Base-by-base conservation (phyloP, 2,329 filamentous ascomycete species). In the Onygenales sp. region DNA sequence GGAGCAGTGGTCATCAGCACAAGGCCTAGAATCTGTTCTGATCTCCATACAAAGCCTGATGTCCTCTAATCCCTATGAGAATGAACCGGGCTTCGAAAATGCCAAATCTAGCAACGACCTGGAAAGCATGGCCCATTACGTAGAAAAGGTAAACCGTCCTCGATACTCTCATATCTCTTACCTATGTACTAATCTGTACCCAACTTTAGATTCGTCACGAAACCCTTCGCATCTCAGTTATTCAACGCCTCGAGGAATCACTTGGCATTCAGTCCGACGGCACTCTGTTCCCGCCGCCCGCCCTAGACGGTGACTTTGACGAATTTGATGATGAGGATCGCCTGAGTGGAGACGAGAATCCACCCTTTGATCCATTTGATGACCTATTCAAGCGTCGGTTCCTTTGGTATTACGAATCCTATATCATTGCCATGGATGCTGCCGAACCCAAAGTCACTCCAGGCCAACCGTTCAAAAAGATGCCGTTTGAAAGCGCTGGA, bases 31-130 rank as follows among this genome's bases (percentile, higher is more conserved):
- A 68, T 97, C 92, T 0, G 89, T 97, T 48, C 72, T 98, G 47
- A 82, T 97, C 51, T 97, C 92, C 5, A 96, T 98, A 54, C 93
- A 98, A 70, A 96, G 91, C 68, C 76, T 98, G 44, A 91, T 98
- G 86, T 95, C 90, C 1, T 74, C 82, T 32, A 95, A 96, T 62
- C 93, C 92, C 0, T 97, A 95, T 70, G 89, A 93, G 66, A 96
- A 97, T 63, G 93, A 98, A 67, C 93, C 93, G 1, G 93, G 93
- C 5, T 96, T 89, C 61, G 92, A 97, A 67, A 80, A 86, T 55
- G 81, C 84, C 10, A 85, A 85, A 45, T 78, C 80, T 7, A 72
- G 78, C 0, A 72, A 77, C 3, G 89, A 95, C 67, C 85, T 87
- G 70, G 82, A 84, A 68, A 78, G 84, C 55, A 87, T 91, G 68